These are phyloP conservation scores for Populus trichocarpa DNA, from an alignment of 441 rosid species.

Conservation along the genomic window DNA sequence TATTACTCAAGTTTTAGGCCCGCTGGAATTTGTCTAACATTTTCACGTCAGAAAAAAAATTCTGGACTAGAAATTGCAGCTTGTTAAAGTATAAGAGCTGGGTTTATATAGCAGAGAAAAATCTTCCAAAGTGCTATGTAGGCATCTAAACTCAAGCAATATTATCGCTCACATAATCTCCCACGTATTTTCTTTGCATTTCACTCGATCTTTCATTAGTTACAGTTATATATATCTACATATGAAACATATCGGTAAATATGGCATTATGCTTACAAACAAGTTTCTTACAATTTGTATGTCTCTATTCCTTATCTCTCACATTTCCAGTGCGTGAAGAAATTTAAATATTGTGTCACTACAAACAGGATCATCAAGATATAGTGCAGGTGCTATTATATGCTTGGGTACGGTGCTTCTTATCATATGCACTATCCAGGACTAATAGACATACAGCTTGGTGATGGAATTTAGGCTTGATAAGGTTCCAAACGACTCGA, in stretches of 20 bases:
- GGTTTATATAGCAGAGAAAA: not conserved
- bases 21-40: not conserved
- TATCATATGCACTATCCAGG: constrained; percentile 33
- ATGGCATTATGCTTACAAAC: too few relatives aligned
- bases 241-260: not conserved
- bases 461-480: constrained; percentile 57
- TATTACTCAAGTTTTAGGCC: not conserved
- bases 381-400: constrained; percentile 38
- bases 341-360: not conserved
- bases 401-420: constrained; percentile 33
- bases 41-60: not conserved
- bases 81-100: not conserved
- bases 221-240: not conserved
- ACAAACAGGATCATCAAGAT: constrained; percentile 6
- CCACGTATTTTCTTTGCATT: not conserved
- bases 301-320: not conserved
- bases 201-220: not conserved
- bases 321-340: not conserved
- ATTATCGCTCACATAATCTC: not conserved
- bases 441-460: constrained; percentile 47
- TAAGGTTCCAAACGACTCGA: constrained; percentile 53
- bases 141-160: not conserved
- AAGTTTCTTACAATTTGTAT: not conserved
- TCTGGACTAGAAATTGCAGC: not conserved
- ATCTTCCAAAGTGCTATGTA: not conserved